Evolutionary conservation across 805 yeast species (phyloP), one percentile per base, ranked within the genome.

Genomic region (Saccharomyces paradoxus): DNA sequence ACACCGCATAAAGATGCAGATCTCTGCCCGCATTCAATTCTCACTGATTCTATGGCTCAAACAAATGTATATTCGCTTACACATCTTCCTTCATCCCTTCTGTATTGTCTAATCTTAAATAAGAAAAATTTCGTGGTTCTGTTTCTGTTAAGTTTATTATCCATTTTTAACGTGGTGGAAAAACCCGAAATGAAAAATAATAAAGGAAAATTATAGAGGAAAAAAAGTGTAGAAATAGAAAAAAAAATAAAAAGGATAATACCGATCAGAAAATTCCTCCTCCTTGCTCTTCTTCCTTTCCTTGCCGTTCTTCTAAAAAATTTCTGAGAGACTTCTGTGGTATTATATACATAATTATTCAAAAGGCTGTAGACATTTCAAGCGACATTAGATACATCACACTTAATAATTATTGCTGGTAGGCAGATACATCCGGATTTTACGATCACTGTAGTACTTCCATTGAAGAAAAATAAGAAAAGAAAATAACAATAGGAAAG

Each of bases 131-230:
- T 26, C 51, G 6, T 49, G 29, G 9, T 50, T 41, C 9, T 50
- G 28, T 53, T 32, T 17, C 46, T n/a, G 37, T 29, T 14, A 32
- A 44, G 48, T n/a, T 37, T 12, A 32, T 41, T 17, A 21, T 26
- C 22, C 29, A 32, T 24, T 50, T 49, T n/a, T 37, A 27, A 31
- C 27, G 26, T 22, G 24, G n/a, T 28, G 12, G 12, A 21, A 29
- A 50, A 29, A 49, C n/a, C 41, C 41, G 32, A 49, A 31, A 49
- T 26, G 29, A 49, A 24, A 21, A 29, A 46, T 30, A 50, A 37
- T 27, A 21, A 21, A 50, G 46, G 46, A 41, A 24, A 48, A 51
- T 51, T 51, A 51, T 41, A 46, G 47, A 41, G 22, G 37, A n/a
- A 10, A n/a, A 24, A 30, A 26, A 12, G 41, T 28, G n/a, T 24